These are phyloP conservation scores for Saturnispora bothae DNA, from an alignment of 805 yeast species.

Conservation along the genomic window DNA sequence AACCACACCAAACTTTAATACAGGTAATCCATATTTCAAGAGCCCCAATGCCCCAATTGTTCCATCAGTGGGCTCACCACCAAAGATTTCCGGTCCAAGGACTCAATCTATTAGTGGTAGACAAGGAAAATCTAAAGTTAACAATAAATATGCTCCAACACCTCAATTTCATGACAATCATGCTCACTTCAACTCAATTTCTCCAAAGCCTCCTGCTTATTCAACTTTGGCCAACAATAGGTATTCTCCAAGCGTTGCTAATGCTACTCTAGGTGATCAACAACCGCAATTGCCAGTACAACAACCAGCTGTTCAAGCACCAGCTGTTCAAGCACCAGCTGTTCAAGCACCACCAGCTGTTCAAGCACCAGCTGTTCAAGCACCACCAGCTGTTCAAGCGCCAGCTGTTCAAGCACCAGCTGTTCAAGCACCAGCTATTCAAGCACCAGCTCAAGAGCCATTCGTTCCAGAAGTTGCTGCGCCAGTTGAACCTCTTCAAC, in stretches of 20 bases:
- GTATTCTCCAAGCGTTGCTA: neutral
- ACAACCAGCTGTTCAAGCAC: neutral
- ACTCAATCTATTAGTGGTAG: neutral
- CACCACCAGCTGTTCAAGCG: neutral
- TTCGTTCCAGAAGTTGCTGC: neutral
- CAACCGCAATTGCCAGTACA: neutral
- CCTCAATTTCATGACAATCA: neutral
- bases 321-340: neutral
- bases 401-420: too few species aligned
- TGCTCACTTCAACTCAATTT: neutral
- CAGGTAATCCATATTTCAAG: conserved; percentile 2
- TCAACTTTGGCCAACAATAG: neutral
- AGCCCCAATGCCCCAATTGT: neutral
- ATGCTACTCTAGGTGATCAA: neutral
- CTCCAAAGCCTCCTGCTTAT: neutral
- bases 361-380: neutral
- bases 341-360: neutral
- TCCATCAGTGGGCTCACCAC: neutral
- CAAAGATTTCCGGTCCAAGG: neutral
- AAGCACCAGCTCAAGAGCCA: neutral
- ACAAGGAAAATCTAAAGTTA: neutral
- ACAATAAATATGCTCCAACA: neutral
- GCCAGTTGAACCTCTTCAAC: neutral
- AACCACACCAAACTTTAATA: neutral
- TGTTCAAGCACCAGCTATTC: too few species aligned